Conservation (phyloP, 257 asterid species). For the Thymus mandschuricus region DNA sequence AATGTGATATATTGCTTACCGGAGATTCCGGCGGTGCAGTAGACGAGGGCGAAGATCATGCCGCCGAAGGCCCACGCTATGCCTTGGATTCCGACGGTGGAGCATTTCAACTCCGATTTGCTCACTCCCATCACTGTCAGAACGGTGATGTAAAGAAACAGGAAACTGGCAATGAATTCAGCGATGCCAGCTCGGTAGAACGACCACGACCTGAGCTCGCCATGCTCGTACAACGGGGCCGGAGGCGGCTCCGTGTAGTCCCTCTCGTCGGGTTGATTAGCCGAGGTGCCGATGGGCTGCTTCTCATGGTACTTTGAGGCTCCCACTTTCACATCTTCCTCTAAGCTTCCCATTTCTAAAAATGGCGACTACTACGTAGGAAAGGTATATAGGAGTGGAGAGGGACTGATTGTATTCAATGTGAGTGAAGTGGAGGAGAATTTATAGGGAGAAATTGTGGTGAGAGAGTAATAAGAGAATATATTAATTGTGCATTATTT, state of each 20-base stretch:
- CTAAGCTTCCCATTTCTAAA: conserved; percentile 40
- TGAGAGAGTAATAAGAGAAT: conserved; percentile 2
- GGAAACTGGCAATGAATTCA: conserved; percentile 48
- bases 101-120: conserved; percentile 43
- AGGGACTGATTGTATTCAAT: neutral
- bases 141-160: conserved; percentile 45
- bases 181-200: conserved; percentile 55
- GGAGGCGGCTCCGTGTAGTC: conserved; percentile 54
- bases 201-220: conserved; percentile 50
- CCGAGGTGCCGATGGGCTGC: conserved; percentile 56
- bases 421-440: conserved; percentile 11
- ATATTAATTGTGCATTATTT: neutral
- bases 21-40: conserved; percentile 58
- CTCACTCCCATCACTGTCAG: conserved; percentile 52
- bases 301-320: conserved; percentile 46
- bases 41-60: conserved; percentile 56
- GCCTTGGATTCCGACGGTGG: conserved; percentile 55
- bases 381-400: neutral
- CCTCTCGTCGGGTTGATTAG: conserved; percentile 46
- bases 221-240: conserved; percentile 43
- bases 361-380: neutral
- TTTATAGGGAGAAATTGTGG: conserved; percentile 31
- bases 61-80: conserved; percentile 64
- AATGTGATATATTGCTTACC: conserved; percentile 7
- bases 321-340: conserved; percentile 48